Percentiles rank a stretch among this genome's conserved stretches.
phyloP scores from a whole-genome alignment of 192 early-diverging fungal genomes.

The Entomortierella beljakovae region DNA sequence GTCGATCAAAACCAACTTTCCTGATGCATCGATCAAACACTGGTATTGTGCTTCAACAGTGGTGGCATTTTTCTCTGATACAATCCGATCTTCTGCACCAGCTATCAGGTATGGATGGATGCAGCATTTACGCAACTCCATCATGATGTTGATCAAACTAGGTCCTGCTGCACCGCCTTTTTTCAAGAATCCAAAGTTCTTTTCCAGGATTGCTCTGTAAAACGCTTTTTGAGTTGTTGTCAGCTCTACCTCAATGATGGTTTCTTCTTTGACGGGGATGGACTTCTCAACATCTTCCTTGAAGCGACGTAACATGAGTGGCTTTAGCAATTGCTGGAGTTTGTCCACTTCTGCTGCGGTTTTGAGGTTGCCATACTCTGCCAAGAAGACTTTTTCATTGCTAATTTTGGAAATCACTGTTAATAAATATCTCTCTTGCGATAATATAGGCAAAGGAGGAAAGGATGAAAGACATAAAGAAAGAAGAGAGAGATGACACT shows the following conservation, averaged over 20 bases:
- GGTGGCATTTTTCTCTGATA: constrained; percentile 69
- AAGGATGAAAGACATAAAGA: neutral
- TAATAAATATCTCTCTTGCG: neutral
- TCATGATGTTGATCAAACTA: constrained; percentile 87
- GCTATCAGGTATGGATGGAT: constrained; percentile 86
- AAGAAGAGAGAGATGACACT: neutral
- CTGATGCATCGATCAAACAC: constrained; percentile 80
- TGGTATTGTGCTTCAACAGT: constrained; percentile 71
- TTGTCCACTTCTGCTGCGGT: constrained; percentile 82
- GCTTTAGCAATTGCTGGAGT: constrained; percentile 80
- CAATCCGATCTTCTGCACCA: constrained; percentile 84
- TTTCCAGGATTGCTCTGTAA: constrained; percentile 87
- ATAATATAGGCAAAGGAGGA: neutral
- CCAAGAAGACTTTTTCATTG: constrained; percentile 74
- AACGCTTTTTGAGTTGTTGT: constrained; percentile 87
- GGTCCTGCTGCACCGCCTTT: constrained; percentile 78
- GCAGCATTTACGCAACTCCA: constrained; percentile 91
- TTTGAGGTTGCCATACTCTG: constrained; percentile 75
- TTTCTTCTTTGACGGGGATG: constrained; percentile 91
- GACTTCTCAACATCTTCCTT: constrained; percentile 92
- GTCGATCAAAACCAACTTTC: constrained; percentile 87
- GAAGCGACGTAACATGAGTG: constrained; percentile 86
- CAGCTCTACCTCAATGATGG: constrained; percentile 90
- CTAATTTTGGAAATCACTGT: constrained; percentile 11
- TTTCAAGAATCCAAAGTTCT: constrained; percentile 84